Percentiles rank a stretch among this genome's conserved stretches.
Conservation (phyloP, 2,329 filamentous ascomycete species). For the Madurella fahalii region DNA sequence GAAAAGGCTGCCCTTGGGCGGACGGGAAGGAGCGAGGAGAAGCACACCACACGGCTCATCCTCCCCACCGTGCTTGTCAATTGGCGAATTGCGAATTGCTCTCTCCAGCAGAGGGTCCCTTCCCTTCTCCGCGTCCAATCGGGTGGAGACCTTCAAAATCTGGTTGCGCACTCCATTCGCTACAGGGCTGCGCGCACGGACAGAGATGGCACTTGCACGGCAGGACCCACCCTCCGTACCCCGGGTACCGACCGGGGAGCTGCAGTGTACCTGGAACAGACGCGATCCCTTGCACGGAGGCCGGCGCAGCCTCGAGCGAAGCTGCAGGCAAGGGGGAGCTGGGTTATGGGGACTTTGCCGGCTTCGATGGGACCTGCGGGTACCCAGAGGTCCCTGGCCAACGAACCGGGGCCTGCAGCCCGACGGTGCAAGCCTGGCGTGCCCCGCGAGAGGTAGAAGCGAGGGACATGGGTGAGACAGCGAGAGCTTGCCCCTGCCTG, state of each 20-base stretch:
- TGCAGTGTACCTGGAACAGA: constrained; percentile 9
- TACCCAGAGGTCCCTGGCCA: constrained; percentile 8
- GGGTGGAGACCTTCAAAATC: constrained; percentile 21
- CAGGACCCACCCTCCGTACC: constrained; percentile 19
- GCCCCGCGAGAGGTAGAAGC: constrained; percentile 23
- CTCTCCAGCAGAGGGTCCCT: neutral
- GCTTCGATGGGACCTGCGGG: constrained; percentile 11
- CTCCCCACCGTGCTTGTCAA: constrained; percentile 5
- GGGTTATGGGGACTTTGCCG: neutral
- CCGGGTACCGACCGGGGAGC: constrained; percentile 19
- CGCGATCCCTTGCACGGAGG: constrained; percentile 1
- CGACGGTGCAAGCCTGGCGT: constrained; percentile 19
- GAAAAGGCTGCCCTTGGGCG: neutral
- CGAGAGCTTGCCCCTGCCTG: constrained; percentile 4
- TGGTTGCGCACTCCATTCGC: constrained; percentile 23
- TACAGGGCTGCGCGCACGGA: constrained; percentile 17
- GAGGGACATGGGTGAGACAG: constrained; percentile 8
- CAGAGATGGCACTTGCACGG: constrained; percentile 19
- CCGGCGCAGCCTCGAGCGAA: neutral
- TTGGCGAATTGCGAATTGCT: constrained; percentile 13
- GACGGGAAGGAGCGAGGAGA: constrained; percentile 12
- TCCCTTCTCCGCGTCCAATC: constrained; percentile 13
- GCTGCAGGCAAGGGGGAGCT: no score
- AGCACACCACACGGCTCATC: constrained; percentile 12
- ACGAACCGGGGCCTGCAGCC: constrained; percentile 4